phyloP scores from a whole-genome alignment of 192 early-diverging fungal species.

The Coemansia sp. region DNA sequence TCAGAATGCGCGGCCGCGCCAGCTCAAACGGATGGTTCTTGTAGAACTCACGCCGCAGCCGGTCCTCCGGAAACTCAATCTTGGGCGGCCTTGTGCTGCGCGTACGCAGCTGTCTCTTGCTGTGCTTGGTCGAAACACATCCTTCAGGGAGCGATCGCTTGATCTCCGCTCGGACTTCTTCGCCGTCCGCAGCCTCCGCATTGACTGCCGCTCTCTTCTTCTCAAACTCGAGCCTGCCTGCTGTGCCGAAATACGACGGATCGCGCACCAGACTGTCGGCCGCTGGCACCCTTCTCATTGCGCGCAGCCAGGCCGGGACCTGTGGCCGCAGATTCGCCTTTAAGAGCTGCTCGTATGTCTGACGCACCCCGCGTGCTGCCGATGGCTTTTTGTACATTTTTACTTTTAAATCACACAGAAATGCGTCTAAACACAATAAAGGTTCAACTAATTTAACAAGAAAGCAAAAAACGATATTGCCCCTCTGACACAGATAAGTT shows the following conservation, averaged over 20 bases:
- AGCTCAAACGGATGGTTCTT: slow-evolving; percentile 92
- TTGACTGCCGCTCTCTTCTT: background rate
- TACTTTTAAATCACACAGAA: background rate
- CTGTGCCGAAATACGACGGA: slow-evolving; percentile 44
- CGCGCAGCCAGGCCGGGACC: slow-evolving; percentile 51
- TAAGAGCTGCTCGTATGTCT: slow-evolving; percentile 42
- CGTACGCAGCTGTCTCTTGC: slow-evolving; percentile 61
- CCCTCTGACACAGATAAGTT: too few species aligned
- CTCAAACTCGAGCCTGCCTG: slow-evolving; percentile 40
- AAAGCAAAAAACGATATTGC: too few species aligned
- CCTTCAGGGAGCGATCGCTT: slow-evolving; percentile 31
- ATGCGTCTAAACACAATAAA: background rate
- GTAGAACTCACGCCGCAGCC: slow-evolving; percentile 82
- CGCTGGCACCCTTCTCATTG: slow-evolving; percentile 42
- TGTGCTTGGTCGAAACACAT: slow-evolving; percentile 38
- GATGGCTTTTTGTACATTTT: slow-evolving; percentile 46
- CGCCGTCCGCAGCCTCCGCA: background rate
- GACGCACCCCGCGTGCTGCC: slow-evolving; percentile 25
- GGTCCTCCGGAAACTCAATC: slow-evolving; percentile 90
- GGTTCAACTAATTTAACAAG: too few species aligned
- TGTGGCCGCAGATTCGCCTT: slow-evolving; percentile 29
- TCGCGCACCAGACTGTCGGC: slow-evolving; percentile 48
- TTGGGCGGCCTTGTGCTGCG: slow-evolving; percentile 59
- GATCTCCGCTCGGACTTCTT: background rate
- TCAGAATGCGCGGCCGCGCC: slow-evolving; percentile 63